These are phyloP conservation scores for Rhazya stricta DNA, from an alignment of 257 asterid species.

Conservation along the genomic window DNA sequence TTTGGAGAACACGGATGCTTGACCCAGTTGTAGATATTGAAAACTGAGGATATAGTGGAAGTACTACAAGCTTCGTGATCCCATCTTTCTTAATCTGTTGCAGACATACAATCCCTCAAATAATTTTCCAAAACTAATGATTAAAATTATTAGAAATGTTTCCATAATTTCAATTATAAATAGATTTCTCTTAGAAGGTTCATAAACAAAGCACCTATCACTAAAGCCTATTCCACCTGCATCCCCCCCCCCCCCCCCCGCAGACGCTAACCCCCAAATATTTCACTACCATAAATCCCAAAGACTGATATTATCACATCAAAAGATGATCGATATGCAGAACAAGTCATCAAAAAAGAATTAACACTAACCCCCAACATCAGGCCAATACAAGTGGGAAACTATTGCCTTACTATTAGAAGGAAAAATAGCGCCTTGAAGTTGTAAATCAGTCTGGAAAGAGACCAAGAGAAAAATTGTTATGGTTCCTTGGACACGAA, in stretches of 20 bases:
- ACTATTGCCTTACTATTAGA: not conserved
- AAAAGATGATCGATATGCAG: not conserved
- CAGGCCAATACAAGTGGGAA: not conserved
- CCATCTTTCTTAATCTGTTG: constrained; percentile 77
- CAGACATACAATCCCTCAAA: not conserved
- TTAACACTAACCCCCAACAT: not conserved
- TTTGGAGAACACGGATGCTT: constrained; percentile 78
- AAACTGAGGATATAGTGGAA: constrained; percentile 94
- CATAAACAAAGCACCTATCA: not conserved
- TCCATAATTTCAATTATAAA: not conserved
- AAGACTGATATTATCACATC: not conserved
- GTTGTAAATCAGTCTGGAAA: not conserved
- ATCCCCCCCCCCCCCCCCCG: not conserved
- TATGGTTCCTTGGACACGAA: not conserved
- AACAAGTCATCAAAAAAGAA: not conserved
- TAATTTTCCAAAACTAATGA: not conserved
- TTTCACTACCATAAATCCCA: not conserved
- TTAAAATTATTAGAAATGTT: not conserved
- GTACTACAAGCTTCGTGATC: constrained; percentile 77
- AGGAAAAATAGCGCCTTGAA: not conserved
- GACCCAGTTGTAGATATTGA: constrained; percentile 97
- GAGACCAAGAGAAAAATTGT: not conserved
- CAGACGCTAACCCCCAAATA: not conserved
- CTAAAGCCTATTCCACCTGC: not conserved
- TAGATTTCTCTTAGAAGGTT: not conserved